Percentiles rank a stretch among this genome's conserved stretches.
Evolutionary conservation across 495 filamentous ascomycete species (phyloP).

Genomic region (Cercophora sp.): DNA sequence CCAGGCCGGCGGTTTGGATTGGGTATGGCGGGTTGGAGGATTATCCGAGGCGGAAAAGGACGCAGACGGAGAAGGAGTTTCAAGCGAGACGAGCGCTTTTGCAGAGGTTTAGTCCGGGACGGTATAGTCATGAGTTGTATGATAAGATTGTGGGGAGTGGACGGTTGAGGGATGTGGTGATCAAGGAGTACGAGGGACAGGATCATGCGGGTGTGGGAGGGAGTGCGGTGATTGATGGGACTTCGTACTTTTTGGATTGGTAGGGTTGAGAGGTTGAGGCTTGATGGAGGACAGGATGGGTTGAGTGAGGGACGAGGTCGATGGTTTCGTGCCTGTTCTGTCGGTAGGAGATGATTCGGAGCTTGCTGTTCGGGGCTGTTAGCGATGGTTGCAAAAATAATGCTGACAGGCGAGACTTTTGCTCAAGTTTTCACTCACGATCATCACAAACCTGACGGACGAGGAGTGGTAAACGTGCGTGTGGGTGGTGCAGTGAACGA

Average conservation of each 20-base stretch:
- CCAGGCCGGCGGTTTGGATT: slow-evolving; percentile 14
- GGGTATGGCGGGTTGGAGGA: slow-evolving; percentile 17
- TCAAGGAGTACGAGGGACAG: slow-evolving; percentile 20
- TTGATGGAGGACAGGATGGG: no score
- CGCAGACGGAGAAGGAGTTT: slow-evolving; percentile 17
- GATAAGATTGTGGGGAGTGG: slow-evolving; percentile 12
- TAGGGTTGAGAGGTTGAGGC: no score
- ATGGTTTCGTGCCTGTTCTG: no score
- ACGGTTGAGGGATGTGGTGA: slow-evolving; percentile 15
- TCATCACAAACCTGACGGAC: no score
- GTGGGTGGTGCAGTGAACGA: no score
- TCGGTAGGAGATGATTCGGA: no score
- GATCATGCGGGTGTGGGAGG: slow-evolving; percentile 16
- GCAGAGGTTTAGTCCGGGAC: slow-evolving; percentile 1
- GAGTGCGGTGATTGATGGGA: slow-evolving; percentile 18
- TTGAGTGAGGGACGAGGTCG: no score
- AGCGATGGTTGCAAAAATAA: no score
- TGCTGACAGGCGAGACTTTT: no score
- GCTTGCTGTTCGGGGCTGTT: no score
- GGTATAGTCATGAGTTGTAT: slow-evolving; percentile 14
- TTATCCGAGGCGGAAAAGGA: slow-evolving; percentile 12
- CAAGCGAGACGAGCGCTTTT: slow-evolving; percentile 7
- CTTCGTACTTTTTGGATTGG: slow-evolving; percentile 24
- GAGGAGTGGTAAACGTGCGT: no score
- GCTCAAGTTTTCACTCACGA: no score